These are phyloP conservation scores for Globisporangium apiculatum DNA, from an alignment of 352 stramenopile genomes.

Conservation along the genomic window DNA sequence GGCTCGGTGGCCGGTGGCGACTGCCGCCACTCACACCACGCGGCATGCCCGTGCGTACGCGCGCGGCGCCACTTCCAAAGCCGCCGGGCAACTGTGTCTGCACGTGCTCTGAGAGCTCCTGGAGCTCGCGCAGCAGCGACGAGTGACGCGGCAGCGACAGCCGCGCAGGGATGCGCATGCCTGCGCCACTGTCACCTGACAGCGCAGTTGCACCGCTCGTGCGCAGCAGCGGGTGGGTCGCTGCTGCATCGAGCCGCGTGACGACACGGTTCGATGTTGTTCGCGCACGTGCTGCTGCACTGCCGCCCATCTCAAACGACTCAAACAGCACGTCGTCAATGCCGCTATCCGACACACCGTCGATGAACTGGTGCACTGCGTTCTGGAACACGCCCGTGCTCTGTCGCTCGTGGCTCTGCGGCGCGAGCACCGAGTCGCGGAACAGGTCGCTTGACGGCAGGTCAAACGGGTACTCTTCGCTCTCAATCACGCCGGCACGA, in stretches of 20 bases:
- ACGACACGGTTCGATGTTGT: conserved; percentile 18
- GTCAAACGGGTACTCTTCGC: conserved; percentile 12
- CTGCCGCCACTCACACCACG: conserved; percentile 25
- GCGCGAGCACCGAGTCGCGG: background rate
- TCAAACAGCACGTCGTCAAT: conserved; percentile 55
- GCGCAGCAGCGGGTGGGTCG: conserved; percentile 35
- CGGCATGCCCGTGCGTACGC: conserved; percentile 23
- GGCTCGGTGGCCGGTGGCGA: conserved; percentile 46
- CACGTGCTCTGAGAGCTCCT: conserved; percentile 71
- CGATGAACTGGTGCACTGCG: conserved; percentile 44
- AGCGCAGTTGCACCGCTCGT: conserved; percentile 13
- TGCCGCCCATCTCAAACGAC: conserved; percentile 34
- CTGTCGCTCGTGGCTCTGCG: conserved; percentile 8
- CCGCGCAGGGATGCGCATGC: conserved; percentile 27
- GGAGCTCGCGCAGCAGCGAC: conserved; percentile 63
- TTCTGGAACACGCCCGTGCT: conserved; percentile 6
- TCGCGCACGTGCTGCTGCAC: conserved; percentile 23
- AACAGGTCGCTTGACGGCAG: conserved; percentile 13
- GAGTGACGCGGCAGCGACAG: conserved; percentile 55
- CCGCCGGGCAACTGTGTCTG: conserved; percentile 54
- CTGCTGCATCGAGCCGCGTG: conserved; percentile 6
- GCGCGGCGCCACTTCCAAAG: conserved; percentile 10
- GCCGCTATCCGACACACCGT: conserved; percentile 43
- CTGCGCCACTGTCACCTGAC: conserved; percentile 4
- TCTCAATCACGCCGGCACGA: background rate